Evolutionary conservation across 2,329 filamentous ascomycete genomes (phyloP), one percentile per base, ranked within the genome.

Genomic region (Botrytis cinerea): DNA sequence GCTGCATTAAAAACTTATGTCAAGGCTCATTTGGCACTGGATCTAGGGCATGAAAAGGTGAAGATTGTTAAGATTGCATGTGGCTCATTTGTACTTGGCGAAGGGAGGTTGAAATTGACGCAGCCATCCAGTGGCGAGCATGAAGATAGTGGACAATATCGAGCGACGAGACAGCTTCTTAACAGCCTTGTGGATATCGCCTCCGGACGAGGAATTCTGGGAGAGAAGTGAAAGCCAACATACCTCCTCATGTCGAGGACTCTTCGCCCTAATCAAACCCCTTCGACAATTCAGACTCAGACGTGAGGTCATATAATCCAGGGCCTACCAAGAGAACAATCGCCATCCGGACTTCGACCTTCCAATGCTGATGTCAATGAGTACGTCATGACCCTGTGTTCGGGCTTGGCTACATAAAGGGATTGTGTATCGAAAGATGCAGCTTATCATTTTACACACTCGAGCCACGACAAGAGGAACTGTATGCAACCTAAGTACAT

Each of bases 11-110:
- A 79, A 4, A 68, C 66, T 40, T 85, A 85, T 74, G 76, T 84
- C 14, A 78, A 80, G 51, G 77, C 78, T 9, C 83, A 85, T 77
- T 77, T 85, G 61, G 83, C 84, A 12, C 77, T 86, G 46, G 79
- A 83, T 73, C 73, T 85, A 12, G 76, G 77, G 14, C 81, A 85
- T 73, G 78, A 81, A 28, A 81, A 79, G 32, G 81, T 84, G 10
- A 81, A 80, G n/a, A 79, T 85, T 70, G 79, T 82, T 5, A 82
- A 81, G 64, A 80, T 86, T 73, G 79, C 81, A 20, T 85, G 83
- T 78, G 81, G 80, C 51, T 81, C 81, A 54, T 84, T 86, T 77
- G 80, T 81, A 28, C 76, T 86, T 68, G 81, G 76, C 78, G 81
- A 82, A 38, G 82, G 84, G 22, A 82, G 81, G 51, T 76, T 85